phyloP scores from a whole-genome alignment of 2,329 filamentous ascomycete species.

The Curvularia eragrostidis region DNA sequence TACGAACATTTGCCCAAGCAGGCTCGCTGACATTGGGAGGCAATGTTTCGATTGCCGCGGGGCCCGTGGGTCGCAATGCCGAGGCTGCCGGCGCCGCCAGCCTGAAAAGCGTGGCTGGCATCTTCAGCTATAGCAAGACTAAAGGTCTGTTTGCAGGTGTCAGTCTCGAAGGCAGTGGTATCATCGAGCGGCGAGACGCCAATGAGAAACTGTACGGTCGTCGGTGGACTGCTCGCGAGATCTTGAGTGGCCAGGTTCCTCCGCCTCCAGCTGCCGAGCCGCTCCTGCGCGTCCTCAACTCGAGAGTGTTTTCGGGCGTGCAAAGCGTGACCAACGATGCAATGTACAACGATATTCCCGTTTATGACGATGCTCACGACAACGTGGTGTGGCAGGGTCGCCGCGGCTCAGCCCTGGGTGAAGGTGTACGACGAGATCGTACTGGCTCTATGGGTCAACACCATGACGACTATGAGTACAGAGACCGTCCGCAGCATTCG shows the following conservation, averaged over 20 bases:
- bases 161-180: constrained; percentile 87
- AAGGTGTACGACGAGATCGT: constrained; percentile 64
- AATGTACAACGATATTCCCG: constrained; percentile 87
- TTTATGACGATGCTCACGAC: constrained; percentile 85
- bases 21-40: constrained; percentile 92
- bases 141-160: constrained; percentile 97
- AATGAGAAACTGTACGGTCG: constrained; percentile 95
- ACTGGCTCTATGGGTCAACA: constrained; percentile 46
- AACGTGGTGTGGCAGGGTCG: constrained; percentile 83
- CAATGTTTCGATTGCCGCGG: constrained; percentile 94
- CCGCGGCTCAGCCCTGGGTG: constrained; percentile 72
- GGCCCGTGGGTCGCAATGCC: constrained; percentile 91
- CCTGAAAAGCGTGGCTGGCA: constrained; percentile 83
- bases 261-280: constrained; percentile 83
- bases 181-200: constrained; percentile 93
- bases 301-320: constrained; percentile 78
- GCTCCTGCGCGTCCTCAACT: constrained; percentile 84
- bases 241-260: constrained; percentile 78
- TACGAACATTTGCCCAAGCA: constrained; percentile 91
- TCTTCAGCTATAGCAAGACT: constrained; percentile 98
- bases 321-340: constrained; percentile 23
- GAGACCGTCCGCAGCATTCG: constrained; percentile 66
- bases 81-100: constrained; percentile 95
- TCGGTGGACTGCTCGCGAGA: constrained; percentile 78
- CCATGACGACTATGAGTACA: constrained; percentile 58